A percentile compares a stretch with the other conserved stretches of the same genome.
Conservation (phyloP, 257 asterid genomes). For the Lycium ferocissimum region DNA sequence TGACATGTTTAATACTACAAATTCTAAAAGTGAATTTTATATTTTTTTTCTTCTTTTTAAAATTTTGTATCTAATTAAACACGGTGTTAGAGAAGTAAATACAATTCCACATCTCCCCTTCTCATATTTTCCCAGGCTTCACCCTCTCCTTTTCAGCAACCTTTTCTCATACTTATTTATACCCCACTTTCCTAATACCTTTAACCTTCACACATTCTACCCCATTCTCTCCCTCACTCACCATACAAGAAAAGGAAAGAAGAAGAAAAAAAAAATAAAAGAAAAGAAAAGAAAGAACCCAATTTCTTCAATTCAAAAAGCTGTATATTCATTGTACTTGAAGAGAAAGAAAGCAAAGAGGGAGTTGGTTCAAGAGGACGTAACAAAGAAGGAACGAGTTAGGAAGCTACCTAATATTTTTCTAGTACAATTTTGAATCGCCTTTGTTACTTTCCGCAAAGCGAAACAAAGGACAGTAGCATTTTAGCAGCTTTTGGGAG, state of each 20-base stretch:
- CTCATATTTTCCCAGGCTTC: background rate
- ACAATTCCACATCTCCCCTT: background rate
- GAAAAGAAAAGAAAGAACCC: background rate
- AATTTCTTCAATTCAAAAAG: background rate
- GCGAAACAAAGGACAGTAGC: constrained; percentile 13
- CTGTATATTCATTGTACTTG: constrained; percentile 2
- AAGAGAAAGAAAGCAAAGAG: background rate
- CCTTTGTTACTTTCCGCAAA: constrained; percentile 39
- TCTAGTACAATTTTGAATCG: constrained; percentile 28
- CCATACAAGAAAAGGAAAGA: constrained; percentile 18
- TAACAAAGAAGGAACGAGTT: constrained; percentile 34
- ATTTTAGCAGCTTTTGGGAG: background rate
- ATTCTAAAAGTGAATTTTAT: background rate
- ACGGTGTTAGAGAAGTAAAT: background rate
- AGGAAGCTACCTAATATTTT: constrained; percentile 44
- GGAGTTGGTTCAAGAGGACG: constrained; percentile 39
- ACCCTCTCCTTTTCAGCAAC: constrained; percentile 41
- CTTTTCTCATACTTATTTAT: constrained; percentile 45
- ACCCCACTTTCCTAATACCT: constrained; percentile 40
- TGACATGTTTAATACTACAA: background rate
- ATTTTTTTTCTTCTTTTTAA: background rate
- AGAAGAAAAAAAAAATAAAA: background rate
- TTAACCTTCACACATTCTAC: constrained; percentile 25
- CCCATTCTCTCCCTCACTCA: constrained; percentile 17
- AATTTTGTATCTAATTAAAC: background rate